Conservation (phyloP, 352 stramenopile species). For the Bremia lactucae region DNA sequence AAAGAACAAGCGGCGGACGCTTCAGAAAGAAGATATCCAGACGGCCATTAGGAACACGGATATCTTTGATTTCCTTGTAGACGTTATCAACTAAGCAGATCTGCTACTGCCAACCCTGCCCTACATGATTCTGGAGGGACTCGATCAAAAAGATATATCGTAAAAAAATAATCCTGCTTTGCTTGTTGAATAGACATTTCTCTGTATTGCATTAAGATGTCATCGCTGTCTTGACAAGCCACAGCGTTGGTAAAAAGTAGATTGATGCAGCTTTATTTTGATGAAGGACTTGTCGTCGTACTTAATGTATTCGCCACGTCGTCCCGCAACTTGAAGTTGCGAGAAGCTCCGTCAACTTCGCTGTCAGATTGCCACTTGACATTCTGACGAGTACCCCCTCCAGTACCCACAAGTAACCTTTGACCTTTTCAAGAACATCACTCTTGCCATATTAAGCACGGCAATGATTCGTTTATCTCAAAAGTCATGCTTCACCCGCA, state of each 20-base stretch:
- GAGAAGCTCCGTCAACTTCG: no score
- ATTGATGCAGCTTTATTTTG: slow-evolving; percentile 9
- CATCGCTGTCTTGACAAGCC: no score
- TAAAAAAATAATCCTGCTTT: no score
- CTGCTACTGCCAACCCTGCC: no score
- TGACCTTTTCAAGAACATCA: no score
- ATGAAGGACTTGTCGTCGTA: slow-evolving; percentile 10
- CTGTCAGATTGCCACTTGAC: slow-evolving; percentile 6
- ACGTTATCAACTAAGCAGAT: slow-evolving; percentile 81
- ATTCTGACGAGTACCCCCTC: slow-evolving; percentile 4
- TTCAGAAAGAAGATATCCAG: slow-evolving; percentile 98
- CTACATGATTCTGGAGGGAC: no score
- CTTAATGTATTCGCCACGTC: slow-evolving; percentile 7
- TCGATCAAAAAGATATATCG: no score
- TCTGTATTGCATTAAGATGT: no score
- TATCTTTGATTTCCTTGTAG: slow-evolving; percentile 98
- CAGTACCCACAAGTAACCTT: no score
- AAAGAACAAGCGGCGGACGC: slow-evolving; percentile 86
- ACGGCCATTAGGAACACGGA: slow-evolving; percentile 97
- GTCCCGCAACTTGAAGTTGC: slow-evolving; percentile 22
- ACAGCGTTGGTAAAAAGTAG: no score
- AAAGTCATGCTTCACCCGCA: not conserved
- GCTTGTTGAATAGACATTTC: no score
- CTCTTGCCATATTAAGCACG: slow-evolving; percentile 9
- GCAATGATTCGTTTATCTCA: slow-evolving; percentile 2